Conservation (phyloP, 805 yeast species). For the Starmerella lactis-condensi region DNA sequence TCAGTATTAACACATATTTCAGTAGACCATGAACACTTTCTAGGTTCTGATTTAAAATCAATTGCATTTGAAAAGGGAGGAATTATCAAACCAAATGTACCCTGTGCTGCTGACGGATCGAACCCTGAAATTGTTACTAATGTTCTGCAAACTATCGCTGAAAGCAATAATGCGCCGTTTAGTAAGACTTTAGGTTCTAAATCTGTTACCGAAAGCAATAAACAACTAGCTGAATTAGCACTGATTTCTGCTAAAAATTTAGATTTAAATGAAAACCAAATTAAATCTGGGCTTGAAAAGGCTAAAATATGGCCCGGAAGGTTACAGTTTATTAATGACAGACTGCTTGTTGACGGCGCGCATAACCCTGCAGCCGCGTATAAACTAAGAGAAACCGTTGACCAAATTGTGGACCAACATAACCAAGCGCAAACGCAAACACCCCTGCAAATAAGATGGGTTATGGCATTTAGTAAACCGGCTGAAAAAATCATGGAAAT, state of each 20-base stretch:
- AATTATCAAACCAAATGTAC: constrained; percentile 42
- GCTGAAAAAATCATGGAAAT: constrained; percentile 33
- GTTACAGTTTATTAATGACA: constrained; percentile 33
- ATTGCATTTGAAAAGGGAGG: constrained; percentile 80
- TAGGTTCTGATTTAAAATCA: constrained; percentile 45
- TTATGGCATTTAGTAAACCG: constrained; percentile 63
- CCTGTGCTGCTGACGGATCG: constrained; percentile 55
- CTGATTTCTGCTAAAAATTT: too few relatives aligned
- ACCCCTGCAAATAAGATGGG: constrained; percentile 37
- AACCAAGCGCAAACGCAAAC: too few relatives aligned
- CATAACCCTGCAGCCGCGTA: constrained; percentile 74
- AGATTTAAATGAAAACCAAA: too few relatives aligned
- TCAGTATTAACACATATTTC: constrained; percentile 75
- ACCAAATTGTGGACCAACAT: constrained; percentile 15
- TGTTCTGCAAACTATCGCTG: constrained; percentile 6
- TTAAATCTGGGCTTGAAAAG: constrained; percentile 31
- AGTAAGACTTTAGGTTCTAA: too few relatives aligned
- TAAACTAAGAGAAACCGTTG: constrained; percentile 43
- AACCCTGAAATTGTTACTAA: constrained; percentile 35
- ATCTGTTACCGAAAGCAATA: too few relatives aligned
- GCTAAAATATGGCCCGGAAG: constrained; percentile 73
- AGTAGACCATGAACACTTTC: constrained; percentile 59
- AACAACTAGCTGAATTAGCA: too few relatives aligned
- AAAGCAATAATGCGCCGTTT: constrained; percentile 3
- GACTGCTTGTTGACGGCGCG: constrained; percentile 68